A percentile compares a stretch with the other conserved stretches of the same genome.
Conservation (phyloP, 441 rosid genomes). For the Populus hybrid region DNA sequence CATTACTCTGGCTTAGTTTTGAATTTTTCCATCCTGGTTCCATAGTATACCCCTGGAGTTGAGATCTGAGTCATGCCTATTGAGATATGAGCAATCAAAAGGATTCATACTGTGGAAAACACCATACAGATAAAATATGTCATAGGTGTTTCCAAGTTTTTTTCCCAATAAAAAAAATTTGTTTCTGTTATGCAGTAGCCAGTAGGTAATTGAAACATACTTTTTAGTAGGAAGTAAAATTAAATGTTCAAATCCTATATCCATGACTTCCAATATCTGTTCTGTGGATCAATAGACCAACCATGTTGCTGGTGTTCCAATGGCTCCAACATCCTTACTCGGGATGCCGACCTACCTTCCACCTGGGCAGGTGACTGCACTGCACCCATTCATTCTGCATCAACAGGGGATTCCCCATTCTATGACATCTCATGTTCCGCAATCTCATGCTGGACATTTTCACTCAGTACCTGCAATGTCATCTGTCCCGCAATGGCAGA, state of each 20-base stretch:
- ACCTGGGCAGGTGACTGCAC: slow-evolving; percentile 68
- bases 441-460: slow-evolving; percentile 57
- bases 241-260: neutral
- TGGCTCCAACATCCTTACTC: slow-evolving; percentile 57
- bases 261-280: slow-evolving; percentile 5
- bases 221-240: neutral
- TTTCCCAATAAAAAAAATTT: no score
- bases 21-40: neutral
- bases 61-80: neutral
- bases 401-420: slow-evolving; percentile 72
- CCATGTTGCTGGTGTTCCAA: slow-evolving; percentile 47
- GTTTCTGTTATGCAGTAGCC: neutral
- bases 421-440: slow-evolving; percentile 54
- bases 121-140: neutral
- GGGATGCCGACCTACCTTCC: slow-evolving; percentile 72
- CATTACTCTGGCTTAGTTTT: neutral
- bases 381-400: slow-evolving; percentile 75
- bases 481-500: slow-evolving; percentile 65
- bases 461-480: slow-evolving; percentile 45
- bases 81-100: neutral
- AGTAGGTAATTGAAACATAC: neutral
- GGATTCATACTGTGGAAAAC: neutral
- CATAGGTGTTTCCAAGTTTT: neutral
- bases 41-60: neutral
- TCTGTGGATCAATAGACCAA: slow-evolving; percentile 38